Evolutionary conservation across 768 basidiomycete species (phyloP).

Genomic region (Rhodotorula paludigena): DNA sequence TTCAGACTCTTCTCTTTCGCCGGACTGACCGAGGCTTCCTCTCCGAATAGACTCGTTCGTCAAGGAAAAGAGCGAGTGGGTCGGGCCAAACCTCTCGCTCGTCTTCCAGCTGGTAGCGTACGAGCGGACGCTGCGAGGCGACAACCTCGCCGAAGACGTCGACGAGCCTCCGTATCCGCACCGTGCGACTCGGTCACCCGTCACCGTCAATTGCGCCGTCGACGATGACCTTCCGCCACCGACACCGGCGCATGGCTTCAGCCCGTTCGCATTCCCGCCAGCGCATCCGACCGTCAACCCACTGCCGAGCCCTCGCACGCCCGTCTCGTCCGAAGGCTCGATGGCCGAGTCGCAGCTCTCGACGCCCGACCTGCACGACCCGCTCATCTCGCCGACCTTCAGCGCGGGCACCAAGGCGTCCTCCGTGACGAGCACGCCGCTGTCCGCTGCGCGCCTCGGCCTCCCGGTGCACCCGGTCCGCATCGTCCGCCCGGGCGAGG

Average conservation of each 20-base stretch:
- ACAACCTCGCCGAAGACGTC: conserved; percentile 11
- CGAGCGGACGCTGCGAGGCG: conserved; percentile 56
- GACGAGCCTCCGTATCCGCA: conserved; percentile 21
- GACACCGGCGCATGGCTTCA: background rate
- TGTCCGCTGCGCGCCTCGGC: background rate
- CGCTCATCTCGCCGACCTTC: conserved; percentile 19
- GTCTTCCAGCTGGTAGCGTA: conserved; percentile 92
- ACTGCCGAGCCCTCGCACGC: conserved; percentile 18
- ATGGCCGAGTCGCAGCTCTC: conserved; percentile 20
- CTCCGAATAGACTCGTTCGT: conserved; percentile 60
- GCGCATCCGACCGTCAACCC: background rate
- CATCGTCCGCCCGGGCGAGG: background rate
- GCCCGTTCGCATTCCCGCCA: background rate
- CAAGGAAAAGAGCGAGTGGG: conserved; percentile 78
- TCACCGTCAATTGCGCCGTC: background rate
- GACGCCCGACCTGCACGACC: conserved; percentile 24
- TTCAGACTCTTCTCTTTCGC: accelerated
- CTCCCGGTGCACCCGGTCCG: background rate
- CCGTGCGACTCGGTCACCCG: conserved; percentile 6
- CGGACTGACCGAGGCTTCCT: background rate
- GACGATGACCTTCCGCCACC: background rate
- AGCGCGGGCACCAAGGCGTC: conserved; percentile 19
- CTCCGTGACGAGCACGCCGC: conserved; percentile 27
- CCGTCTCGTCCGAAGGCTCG: conserved; percentile 16
- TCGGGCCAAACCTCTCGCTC: conserved; percentile 90